Percentiles rank a stretch among this genome's conserved stretches.
Evolutionary conservation across 78 protist genomes (phyloP).

Genomic region (Dictyostelium intermedium): DNA sequence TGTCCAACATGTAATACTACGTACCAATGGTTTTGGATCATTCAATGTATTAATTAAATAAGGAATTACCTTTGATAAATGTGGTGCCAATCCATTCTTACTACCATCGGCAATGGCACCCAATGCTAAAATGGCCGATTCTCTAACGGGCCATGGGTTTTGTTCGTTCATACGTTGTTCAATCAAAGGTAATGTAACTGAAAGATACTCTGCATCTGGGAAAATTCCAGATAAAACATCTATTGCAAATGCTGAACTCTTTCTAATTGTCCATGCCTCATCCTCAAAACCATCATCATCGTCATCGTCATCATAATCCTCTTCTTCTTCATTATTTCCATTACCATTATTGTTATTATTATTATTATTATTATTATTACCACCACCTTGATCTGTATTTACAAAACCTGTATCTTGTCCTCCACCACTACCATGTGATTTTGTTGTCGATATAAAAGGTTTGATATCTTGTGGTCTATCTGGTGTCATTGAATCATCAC

Average conservation of each 20-base stretch:
- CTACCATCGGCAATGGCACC: slow-evolving; percentile 88
- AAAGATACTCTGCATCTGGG: slow-evolving; percentile 46
- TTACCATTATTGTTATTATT: neutral
- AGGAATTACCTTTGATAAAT: slow-evolving; percentile 69
- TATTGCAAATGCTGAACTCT: slow-evolving; percentile 89
- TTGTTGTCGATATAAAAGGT: slow-evolving; percentile 23
- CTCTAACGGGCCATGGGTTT: slow-evolving; percentile 62
- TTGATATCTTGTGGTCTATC: slow-evolving; percentile 82
- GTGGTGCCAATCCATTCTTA: slow-evolving; percentile 66
- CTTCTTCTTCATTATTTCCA: slow-evolving; percentile 1
- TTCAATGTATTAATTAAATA: slow-evolving; percentile 69
- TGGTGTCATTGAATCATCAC: slow-evolving; percentile 65
- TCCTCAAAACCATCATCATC: slow-evolving; percentile 67
- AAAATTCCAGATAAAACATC: slow-evolving; percentile 80
- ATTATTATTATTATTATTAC: neutral
- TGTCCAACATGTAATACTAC: slow-evolving; percentile 94
- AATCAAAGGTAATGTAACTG: slow-evolving; percentile 80
- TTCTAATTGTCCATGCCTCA: slow-evolving; percentile 87
- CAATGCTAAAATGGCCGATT: slow-evolving; percentile 88
- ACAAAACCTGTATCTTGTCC: neutral
- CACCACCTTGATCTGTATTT: neutral
- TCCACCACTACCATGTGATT: slow-evolving; percentile 12
- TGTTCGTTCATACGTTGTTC: slow-evolving; percentile 22
- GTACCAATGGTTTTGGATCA: slow-evolving; percentile 85
- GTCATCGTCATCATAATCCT: slow-evolving; percentile 72